These are phyloP conservation scores for Saprolegnia parasitica DNA, from an alignment of 352 stramenopile species.

Conservation along the genomic window DNA sequence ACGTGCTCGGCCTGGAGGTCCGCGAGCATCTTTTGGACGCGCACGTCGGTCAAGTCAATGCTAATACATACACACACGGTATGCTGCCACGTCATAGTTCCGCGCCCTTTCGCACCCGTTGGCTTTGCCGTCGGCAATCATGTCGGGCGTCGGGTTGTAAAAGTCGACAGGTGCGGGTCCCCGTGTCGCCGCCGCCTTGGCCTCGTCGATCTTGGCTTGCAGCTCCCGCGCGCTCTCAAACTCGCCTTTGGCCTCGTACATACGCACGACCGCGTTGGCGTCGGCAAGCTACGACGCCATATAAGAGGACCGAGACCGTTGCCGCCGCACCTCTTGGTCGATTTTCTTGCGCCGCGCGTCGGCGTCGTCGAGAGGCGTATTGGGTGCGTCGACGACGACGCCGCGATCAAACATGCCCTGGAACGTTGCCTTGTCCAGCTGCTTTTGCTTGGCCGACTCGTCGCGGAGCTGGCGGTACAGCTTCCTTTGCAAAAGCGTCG, in stretches of 20 bases:
- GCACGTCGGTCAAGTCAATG: slow-evolving; percentile 68
- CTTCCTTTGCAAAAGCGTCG: slow-evolving; percentile 32
- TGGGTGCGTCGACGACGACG: slow-evolving; percentile 47
- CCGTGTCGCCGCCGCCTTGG: slow-evolving; percentile 36
- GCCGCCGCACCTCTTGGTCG: slow-evolving; percentile 40
- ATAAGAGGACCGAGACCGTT: no score
- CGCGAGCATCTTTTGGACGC: slow-evolving; percentile 74
- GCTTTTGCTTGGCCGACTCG: slow-evolving; percentile 53
- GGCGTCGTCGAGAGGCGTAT: neutral
- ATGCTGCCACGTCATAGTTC: neutral
- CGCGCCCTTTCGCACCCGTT: slow-evolving; percentile 41
- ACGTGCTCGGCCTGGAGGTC: slow-evolving; percentile 72
- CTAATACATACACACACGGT: slow-evolving; percentile 32
- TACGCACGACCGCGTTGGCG: slow-evolving; percentile 56
- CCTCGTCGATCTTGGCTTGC: slow-evolving; percentile 48
- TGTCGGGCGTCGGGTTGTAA: slow-evolving; percentile 64
- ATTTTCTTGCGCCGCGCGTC: slow-evolving; percentile 45
- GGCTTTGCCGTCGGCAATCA: slow-evolving; percentile 73
- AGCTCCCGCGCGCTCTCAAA: slow-evolving; percentile 56
- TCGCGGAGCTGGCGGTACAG: slow-evolving; percentile 65
- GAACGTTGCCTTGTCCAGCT: slow-evolving; percentile 71
- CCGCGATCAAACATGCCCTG: slow-evolving; percentile 79
- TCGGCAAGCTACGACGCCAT: slow-evolving; percentile 43
- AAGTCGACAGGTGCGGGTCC: slow-evolving; percentile 50
- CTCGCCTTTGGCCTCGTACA: slow-evolving; percentile 67